phyloP scores from a whole-genome alignment of 2,329 filamentous ascomycete genomes.

The Apiospora kogelbergensis region DNA sequence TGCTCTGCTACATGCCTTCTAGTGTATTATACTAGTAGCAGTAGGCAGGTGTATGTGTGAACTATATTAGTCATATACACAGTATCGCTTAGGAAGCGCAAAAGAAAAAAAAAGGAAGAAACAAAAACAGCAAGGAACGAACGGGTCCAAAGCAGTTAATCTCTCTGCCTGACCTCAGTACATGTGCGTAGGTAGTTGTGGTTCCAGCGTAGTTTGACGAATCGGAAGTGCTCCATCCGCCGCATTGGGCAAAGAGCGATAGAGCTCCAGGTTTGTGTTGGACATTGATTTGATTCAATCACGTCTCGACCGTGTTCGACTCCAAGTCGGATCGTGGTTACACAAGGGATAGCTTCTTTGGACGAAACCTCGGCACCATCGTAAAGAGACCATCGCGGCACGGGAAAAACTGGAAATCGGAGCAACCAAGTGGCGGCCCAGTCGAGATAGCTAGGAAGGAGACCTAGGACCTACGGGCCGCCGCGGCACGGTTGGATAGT shows the following conservation, averaged over 20 bases:
- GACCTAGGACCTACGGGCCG: not conserved
- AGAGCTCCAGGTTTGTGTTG: not conserved
- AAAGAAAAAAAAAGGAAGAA: not conserved
- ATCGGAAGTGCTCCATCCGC: not conserved
- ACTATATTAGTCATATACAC: not conserved
- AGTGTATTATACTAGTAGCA: no score
- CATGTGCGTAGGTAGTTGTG: not conserved
- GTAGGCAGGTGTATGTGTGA: not conserved
- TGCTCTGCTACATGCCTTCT: not conserved
- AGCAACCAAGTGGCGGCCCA: not conserved
- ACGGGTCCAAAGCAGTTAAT: no score
- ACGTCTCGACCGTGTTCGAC: not conserved
- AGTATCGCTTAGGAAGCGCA: not conserved
- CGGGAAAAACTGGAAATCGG: not conserved
- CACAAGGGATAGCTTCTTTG: not conserved
- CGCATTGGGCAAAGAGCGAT: not conserved
- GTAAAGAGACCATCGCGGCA: not conserved
- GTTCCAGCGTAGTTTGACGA: not conserved
- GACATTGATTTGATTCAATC: not conserved
- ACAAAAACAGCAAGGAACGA: no score
- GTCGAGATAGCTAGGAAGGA: not conserved
- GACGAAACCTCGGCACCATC: not conserved
- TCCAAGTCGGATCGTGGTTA: not conserved
- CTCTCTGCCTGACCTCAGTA: not conserved
- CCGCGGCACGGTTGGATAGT: constrained; percentile 5